Conservation (phyloP, 352 stramenopile genomes). For the Globisporangium ultimum region DNA sequence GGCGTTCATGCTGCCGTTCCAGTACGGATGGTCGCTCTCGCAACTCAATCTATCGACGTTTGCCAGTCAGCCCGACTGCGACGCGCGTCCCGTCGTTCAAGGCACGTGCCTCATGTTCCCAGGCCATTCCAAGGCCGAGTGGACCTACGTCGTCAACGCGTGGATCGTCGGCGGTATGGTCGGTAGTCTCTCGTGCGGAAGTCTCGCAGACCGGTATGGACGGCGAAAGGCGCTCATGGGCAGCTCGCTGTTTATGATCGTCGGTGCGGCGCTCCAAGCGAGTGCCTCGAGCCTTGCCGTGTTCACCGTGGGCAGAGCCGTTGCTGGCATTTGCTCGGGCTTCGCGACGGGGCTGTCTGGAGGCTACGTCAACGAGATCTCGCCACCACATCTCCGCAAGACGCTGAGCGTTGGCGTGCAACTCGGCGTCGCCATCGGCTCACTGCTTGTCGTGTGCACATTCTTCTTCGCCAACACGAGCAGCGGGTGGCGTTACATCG, state of each 20-base stretch:
- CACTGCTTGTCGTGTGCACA: conserved; percentile 37
- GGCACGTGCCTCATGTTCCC: conserved; percentile 62
- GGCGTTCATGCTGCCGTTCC: conserved; percentile 39
- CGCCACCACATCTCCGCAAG: conserved; percentile 32
- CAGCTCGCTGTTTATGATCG: conserved; percentile 36
- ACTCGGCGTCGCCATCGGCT: conserved; percentile 41
- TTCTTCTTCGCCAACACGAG: conserved; percentile 52
- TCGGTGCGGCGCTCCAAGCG: conserved; percentile 29
- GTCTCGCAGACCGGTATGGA: conserved; percentile 37
- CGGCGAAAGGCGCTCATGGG: conserved; percentile 36
- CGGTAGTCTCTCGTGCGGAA: conserved; percentile 33
- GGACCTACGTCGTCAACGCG: conserved; percentile 47
- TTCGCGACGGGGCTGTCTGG: conserved; percentile 28
- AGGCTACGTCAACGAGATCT: conserved; percentile 47
- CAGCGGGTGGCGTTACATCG: conserved; percentile 51
- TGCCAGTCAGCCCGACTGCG: conserved; percentile 33
- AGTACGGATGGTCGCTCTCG: conserved; percentile 54
- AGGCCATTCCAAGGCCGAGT: conserved; percentile 44
- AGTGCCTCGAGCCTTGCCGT: conserved; percentile 19
- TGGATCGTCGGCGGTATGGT: conserved; percentile 60
- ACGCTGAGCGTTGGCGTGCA: conserved; percentile 39
- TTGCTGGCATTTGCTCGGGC: conserved; percentile 46
- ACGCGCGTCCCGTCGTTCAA: conserved; percentile 30
- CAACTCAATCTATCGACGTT: conserved; percentile 53
- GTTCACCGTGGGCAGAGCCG: conserved; percentile 37